These are phyloP conservation scores for Xylaria castorea DNA, from an alignment of 495 filamentous ascomycete genomes.

Conservation along the genomic window DNA sequence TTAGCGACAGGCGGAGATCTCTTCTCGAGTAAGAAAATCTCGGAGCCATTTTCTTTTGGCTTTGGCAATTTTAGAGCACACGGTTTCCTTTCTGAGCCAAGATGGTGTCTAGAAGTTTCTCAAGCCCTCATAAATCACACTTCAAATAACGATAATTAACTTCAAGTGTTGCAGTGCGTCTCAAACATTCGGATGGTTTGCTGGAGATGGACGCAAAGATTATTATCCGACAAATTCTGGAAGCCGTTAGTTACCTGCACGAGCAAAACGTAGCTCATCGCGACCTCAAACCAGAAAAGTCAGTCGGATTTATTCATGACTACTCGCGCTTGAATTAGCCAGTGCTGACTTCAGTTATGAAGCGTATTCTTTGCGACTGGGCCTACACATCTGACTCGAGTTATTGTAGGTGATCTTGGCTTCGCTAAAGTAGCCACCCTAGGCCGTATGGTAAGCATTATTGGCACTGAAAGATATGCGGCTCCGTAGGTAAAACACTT, in stretches of 20 bases:
- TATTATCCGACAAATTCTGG: constrained; percentile 82
- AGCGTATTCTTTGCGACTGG: constrained; percentile 74
- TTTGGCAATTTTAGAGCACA: neutral
- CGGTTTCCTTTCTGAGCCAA: neutral
- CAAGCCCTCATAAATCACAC: neutral
- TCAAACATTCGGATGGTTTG: constrained; percentile 44
- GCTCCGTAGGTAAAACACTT: constrained; percentile 67
- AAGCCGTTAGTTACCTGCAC: constrained; percentile 82
- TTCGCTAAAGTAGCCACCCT: constrained; percentile 55
- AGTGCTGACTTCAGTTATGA: constrained; percentile 5
- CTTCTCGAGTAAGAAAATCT: constrained; percentile 43
- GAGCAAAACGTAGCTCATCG: constrained; percentile 81
- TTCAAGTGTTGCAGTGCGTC: constrained; percentile 38
- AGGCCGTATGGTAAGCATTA: constrained; percentile 63
- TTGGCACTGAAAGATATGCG: constrained; percentile 70
- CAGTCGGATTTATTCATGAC: neutral
- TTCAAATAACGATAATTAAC: neutral
- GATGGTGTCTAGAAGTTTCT: neutral
- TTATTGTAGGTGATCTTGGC: constrained; percentile 80
- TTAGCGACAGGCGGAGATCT: constrained; percentile 71
- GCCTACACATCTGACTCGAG: constrained; percentile 54
- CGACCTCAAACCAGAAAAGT: constrained; percentile 93
- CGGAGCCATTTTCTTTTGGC: no score
- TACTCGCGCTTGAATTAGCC: neutral
- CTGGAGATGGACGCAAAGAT: constrained; percentile 74